A percentile compares a stretch with the other conserved stretches of the same genome.
Conservation (phyloP, 2,329 filamentous ascomycete genomes). For the Pseudovirgaria hyperparasitica region DNA sequence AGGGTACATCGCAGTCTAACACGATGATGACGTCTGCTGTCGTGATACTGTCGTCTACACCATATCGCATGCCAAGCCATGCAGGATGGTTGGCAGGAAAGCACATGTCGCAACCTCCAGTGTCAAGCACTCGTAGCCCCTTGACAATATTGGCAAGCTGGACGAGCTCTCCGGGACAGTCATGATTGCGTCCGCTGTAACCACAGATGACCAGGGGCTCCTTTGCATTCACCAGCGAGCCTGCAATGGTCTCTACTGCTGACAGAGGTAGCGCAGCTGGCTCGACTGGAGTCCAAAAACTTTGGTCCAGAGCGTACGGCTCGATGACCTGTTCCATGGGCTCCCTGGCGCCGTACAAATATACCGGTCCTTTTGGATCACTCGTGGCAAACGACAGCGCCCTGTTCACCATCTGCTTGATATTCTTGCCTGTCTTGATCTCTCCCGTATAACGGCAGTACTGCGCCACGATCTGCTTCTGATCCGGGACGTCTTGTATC, state of each 20-base stretch:
- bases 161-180: conserved; percentile 47
- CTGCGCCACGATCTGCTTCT: conserved; percentile 67
- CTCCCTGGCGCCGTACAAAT: conserved; percentile 65
- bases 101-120: conserved; percentile 68
- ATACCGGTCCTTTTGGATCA: conserved; percentile 67
- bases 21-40: conserved; percentile 76
- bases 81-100: conserved; percentile 52
- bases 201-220: conserved; percentile 59
- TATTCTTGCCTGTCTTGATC: conserved; percentile 71
- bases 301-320: conserved; percentile 44
- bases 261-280: conserved; percentile 46
- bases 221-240: conserved; percentile 49
- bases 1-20: conserved; percentile 82
- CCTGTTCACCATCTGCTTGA: conserved; percentile 81
- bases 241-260: conserved; percentile 47
- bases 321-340: conserved; percentile 73
- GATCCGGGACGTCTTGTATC: conserved; percentile 74
- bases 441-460: conserved; percentile 78
- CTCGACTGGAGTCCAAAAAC: conserved; percentile 57
- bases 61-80: conserved; percentile 54
- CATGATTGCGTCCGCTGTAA: conserved; percentile 58
- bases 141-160: conserved; percentile 55
- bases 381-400: conserved; percentile 71
- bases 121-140: conserved; percentile 60
- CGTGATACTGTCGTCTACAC: conserved; percentile 58